Conservation (phyloP, 345 rosid genomes). For the Erysimum cheiranthoides region DNA sequence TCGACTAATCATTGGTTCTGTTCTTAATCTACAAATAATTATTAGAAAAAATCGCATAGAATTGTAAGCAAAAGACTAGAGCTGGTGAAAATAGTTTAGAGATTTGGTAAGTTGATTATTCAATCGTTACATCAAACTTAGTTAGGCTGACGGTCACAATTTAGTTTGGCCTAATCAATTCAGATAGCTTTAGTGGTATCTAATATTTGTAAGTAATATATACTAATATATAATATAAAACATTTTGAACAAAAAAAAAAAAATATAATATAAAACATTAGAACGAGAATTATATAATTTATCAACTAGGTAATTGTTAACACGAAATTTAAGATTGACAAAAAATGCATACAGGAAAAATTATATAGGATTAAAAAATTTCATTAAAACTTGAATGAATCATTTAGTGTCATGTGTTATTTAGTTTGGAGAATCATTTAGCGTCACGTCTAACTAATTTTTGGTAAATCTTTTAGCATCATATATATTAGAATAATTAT, state of each 20-base stretch:
- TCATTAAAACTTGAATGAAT: background rate
- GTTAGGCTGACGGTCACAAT: conserved; percentile 6
- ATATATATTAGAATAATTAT: background rate
- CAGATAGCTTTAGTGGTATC: background rate
- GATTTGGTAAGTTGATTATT: conserved; percentile 25
- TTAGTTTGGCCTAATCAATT: conserved; percentile 31
- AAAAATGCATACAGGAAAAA: background rate
- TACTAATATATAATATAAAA: background rate
- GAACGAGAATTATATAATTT: background rate
- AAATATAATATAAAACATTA: background rate
- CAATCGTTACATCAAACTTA: conserved; percentile 37
- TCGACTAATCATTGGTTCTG: conserved; percentile 34
- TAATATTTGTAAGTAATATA: background rate
- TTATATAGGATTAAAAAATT: background rate
- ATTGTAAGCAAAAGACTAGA: background rate
- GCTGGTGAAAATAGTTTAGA: conserved; percentile 4
- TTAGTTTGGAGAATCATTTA: background rate
- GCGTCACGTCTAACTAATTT: background rate
- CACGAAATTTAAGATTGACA: background rate
- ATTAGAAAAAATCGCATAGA: background rate
- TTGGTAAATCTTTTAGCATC: background rate
- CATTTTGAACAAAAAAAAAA: too few species aligned
- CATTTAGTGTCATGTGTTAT: background rate
- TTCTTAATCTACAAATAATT: conserved; percentile 2
- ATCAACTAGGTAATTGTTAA: background rate